Evolutionary conservation across 108 stramenopile species (phyloP).

Genomic region (Nannochloropsis gaditana): DNA sequence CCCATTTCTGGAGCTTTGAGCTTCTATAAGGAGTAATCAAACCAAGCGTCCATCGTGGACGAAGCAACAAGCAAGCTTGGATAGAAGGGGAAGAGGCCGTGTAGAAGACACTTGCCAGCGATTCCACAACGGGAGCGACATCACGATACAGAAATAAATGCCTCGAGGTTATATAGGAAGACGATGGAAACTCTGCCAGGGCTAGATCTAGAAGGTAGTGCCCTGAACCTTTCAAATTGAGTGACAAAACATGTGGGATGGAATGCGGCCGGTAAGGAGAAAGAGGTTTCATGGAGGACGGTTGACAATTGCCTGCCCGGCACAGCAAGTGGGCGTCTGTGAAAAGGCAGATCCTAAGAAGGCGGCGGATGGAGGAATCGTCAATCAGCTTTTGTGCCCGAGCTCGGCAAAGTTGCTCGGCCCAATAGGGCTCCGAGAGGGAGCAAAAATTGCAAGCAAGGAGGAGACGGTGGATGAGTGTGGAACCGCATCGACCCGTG

Average conservation of each 20-base stretch:
- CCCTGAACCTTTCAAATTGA: background rate
- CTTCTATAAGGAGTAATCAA: background rate
- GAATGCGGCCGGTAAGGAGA: constrained; percentile 5
- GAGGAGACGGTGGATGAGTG: background rate
- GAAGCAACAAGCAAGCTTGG: background rate
- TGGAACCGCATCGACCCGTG: background rate
- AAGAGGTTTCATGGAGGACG: background rate
- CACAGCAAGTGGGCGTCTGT: background rate
- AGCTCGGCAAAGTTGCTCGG: background rate
- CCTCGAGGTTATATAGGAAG: background rate
- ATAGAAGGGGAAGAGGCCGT: background rate
- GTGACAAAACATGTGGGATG: background rate
- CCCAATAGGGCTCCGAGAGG: constrained; percentile 16
- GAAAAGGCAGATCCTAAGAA: background rate
- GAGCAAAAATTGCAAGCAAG: background rate
- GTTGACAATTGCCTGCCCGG: background rate
- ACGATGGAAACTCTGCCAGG: background rate
- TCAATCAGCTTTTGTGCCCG: background rate
- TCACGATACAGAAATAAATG: background rate
- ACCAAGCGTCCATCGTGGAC: constrained; percentile 4
- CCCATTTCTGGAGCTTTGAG: background rate
- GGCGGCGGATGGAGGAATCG: background rate
- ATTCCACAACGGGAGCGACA: background rate
- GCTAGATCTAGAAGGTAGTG: background rate
- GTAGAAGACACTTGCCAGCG: background rate